Base-by-base conservation (phyloP, 2,329 filamentous ascomycete genomes). In the Claviceps spartinae region DNA sequence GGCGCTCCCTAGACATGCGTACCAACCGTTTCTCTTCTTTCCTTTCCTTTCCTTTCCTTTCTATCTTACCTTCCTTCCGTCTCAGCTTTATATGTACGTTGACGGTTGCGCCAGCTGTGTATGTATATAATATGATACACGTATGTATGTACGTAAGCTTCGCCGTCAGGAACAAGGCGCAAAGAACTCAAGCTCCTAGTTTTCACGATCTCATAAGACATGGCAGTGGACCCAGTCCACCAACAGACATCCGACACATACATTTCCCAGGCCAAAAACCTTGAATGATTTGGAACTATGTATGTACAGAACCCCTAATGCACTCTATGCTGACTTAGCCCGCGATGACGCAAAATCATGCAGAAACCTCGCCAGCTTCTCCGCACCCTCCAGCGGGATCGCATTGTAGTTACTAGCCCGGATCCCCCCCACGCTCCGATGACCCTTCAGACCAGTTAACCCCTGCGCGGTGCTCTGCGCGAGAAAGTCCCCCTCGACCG, bases 371-470 rank as follows among this genome's bases (percentile, higher is more conserved):
- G 52, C 52, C 22, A 53, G 48, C 47, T 51, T 53, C 47, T 53
- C 44, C 13, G 52, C 52, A 4, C 52, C 52, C 5, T 50, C 26
- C 2, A 53, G 37, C 3, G 52, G 9, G 24, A 53, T 38, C 16
- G 52, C 47, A 14, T 53, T 53, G 44, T 53, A 53, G 26, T 53
- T 53, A 18, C 52, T 53, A 26, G 52, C 52, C 16, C 52, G 52
- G 11, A 52, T 52, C 13, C 90, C 90, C 16, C 88, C 87, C 2
- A 97, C 84, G 54, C 79, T 86, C 55, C 91, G 78, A 66, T 97
- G 91, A 0, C 91, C 91, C 72, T 95, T 95, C 44, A 96, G 72
- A 0, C 89, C 91, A 26, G 82, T 80, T 24, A 96, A 72, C 0
- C 85, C 81, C 50, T 73, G 74, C 54, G 78, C 77, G 54, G 84